These are phyloP conservation scores for Candida schatavii DNA, from an alignment of 805 yeast species.

Conservation along the genomic window DNA sequence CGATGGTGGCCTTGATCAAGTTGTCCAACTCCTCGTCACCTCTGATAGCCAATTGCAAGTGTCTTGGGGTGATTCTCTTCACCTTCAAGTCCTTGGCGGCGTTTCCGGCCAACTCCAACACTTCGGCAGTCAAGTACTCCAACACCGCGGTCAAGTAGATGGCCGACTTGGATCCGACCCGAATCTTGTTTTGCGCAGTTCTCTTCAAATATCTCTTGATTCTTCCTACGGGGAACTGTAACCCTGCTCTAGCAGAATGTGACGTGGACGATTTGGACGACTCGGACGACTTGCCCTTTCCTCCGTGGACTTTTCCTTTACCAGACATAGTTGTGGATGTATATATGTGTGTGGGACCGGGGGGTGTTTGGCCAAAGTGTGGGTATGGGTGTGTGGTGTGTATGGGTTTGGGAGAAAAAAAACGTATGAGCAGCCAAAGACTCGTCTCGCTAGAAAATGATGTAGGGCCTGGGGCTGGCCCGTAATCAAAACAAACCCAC, in stretches of 20 bases:
- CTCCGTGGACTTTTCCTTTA: constrained; percentile 90
- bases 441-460: no score
- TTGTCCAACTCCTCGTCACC: constrained; percentile 97
- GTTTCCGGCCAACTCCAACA: constrained; percentile 95
- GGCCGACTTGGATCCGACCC: constrained; percentile 88
- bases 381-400: not conserved
- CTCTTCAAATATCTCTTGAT: constrained; percentile 92
- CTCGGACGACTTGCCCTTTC: constrained; percentile 88
- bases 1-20: constrained; percentile 91
- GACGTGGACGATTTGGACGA: constrained; percentile 72
- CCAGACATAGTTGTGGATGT: constrained; percentile 56
- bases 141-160: constrained; percentile 93
- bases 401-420: constrained; percentile 2
- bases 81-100: constrained; percentile 95
- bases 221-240: constrained; percentile 98
- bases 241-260: constrained; percentile 91
- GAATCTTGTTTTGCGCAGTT: constrained; percentile 76
- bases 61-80: constrained; percentile 97
- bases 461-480: no score
- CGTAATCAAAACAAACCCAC: no score
- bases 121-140: constrained; percentile 96
- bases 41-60: constrained; percentile 92
- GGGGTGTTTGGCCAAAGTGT: not conserved
- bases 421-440: no score
- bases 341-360: not conserved